Conservation (phyloP, 139 green algal genomes). For the Haematococcus lacustris region DNA sequence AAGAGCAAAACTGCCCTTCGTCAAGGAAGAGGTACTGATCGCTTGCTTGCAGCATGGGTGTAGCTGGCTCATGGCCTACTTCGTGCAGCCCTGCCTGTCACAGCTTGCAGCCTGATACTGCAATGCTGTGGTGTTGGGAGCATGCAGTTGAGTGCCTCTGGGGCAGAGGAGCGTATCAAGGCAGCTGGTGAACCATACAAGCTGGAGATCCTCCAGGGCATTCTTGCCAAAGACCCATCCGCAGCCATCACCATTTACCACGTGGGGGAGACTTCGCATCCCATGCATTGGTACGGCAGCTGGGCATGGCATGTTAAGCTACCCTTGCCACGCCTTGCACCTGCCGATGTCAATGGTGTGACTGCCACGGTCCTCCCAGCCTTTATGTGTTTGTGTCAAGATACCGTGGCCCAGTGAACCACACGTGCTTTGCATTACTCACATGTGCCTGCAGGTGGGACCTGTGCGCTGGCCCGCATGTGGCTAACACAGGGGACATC, state of each 20-base stretch:
- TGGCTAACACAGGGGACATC: slow-evolving; percentile 70
- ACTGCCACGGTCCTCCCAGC: no score
- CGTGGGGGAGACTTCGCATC: slow-evolving; percentile 73
- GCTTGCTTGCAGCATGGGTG: no score
- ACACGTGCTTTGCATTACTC: no score
- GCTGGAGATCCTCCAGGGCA: slow-evolving; percentile 89
- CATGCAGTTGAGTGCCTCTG: slow-evolving; percentile 55
- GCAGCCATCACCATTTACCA: slow-evolving; percentile 97
- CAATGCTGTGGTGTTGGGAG: no score
- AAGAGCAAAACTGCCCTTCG: slow-evolving; percentile 68
- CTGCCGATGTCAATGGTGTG: no score
- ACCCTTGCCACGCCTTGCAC: no score
- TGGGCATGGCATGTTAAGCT: no score
- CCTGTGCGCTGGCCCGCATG: slow-evolving; percentile 89
- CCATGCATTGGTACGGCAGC: slow-evolving; percentile 37
- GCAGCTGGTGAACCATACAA: slow-evolving; percentile 91
- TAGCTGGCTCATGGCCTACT: no score
- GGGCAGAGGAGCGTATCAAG: slow-evolving; percentile 77
- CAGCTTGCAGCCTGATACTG: neutral
- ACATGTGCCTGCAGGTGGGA: neutral
- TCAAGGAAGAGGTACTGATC: slow-evolving; percentile 72
- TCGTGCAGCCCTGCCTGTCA: no score
- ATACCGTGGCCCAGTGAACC: no score
- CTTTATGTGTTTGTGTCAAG: no score
- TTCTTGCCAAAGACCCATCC: slow-evolving; percentile 55